Base-by-base conservation (phyloP, 495 filamentous ascomycete genomes). In the Trichoderma erinaceum region DNA sequence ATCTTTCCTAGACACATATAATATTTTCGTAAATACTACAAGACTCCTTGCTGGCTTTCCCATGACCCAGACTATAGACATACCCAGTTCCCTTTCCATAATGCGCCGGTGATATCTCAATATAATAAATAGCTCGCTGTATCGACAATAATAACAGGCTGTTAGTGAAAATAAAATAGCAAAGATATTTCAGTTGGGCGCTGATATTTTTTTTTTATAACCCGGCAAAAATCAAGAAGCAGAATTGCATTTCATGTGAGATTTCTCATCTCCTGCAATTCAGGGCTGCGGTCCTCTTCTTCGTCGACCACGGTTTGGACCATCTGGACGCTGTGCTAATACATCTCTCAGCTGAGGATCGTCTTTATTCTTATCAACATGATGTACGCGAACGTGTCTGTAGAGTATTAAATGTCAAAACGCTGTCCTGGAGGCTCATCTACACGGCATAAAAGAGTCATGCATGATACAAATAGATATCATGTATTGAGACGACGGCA, bases 331-430 rank as follows among this genome's bases (percentile, higher is more conserved):
- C 74, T 96, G 93, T 8, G 89, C 83, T 43, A 96, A 85, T 10
- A 96, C 92, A 46, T 92, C 88, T 32, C 93, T 85, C 65, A 97
- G 79, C 56, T 78, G 74, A 0, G 91, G 87, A 71, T 97, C 94
- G 69, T 96, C 91, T 77, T 90, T 90, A 76, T 88, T 87, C 75
- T 92, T 96, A 72, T 97, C 93, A 48, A 87, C 78, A 71, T 97
- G 94, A 70, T 97, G 93, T 44, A 92, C 92, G 56, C 91, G 85
- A 27, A 97, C 93, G 75, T 97, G 92, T 78, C 92, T 95, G 71
- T 41, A 15, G 64, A 72, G 13, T 12, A 61, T 4, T 2, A 61
- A 61, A 58, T 52, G 68, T 64, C 65, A 32, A 21, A 56, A 12
- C 66, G 52, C 16, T 41, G 21, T 41, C 44, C 21, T 52, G 4